Percentiles rank a stretch among this genome's conserved stretches.
Conservation (phyloP, 176 grass and related monocot species). For the Rhynchospora pubera region DNA sequence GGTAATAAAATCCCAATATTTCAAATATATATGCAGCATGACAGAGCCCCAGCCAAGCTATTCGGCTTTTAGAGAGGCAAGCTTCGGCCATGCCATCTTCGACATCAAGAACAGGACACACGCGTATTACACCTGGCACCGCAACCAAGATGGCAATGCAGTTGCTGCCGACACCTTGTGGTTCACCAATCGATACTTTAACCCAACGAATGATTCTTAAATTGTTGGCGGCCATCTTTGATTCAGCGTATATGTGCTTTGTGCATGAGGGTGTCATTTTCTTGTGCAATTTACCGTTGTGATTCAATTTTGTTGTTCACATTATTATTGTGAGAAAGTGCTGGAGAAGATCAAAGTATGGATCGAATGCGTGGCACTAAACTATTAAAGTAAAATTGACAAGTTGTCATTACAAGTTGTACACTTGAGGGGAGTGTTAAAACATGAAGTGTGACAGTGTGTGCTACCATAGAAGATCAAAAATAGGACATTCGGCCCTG, state of each 20-base stretch:
- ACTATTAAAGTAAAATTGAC: too few species aligned
- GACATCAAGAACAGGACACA: conserved; percentile 63
- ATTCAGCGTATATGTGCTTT: background rate
- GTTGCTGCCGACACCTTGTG: conserved; percentile 48
- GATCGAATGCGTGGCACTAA: too few species aligned
- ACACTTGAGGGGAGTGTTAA: too few species aligned
- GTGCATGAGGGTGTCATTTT: too few species aligned
- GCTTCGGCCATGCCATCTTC: conserved; percentile 55
- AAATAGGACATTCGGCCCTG: too few species aligned
- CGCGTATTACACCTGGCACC: conserved; percentile 60
- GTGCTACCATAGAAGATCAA: too few species aligned
- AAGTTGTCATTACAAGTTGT: too few species aligned
- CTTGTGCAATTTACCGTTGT: background rate
- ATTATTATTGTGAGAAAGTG: too few species aligned
- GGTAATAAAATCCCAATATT: background rate
- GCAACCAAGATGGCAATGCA: conserved; percentile 50
- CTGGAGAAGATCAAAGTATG: too few species aligned
- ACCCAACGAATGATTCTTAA: conserved; percentile 24
- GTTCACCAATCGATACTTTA: conserved; percentile 51
- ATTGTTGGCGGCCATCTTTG: background rate
- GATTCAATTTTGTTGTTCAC: background rate
- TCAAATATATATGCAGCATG: conserved; percentile 22
- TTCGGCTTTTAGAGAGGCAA: conserved; percentile 56
- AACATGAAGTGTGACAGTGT: too few species aligned
- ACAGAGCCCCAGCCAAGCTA: conserved; percentile 46